Evolutionary conservation across 1,284 basidiomycete genomes (phyloP).

Genomic region (Irpex lacteus): DNA sequence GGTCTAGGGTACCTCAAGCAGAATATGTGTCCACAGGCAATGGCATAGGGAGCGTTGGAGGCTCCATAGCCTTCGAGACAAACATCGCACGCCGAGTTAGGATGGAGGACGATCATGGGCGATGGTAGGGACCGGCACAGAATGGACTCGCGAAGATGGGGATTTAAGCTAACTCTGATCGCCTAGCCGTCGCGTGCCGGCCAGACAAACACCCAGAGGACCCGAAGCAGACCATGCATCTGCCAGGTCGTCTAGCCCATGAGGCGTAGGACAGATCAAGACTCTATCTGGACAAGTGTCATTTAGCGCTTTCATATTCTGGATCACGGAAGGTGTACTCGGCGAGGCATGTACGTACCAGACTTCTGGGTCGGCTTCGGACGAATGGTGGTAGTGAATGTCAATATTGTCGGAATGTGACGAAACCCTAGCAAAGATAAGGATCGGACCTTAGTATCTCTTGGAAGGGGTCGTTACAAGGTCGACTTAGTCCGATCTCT

Average conservation of each 20-base stretch:
- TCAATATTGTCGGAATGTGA: slow-evolving; percentile 10
- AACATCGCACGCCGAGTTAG: slow-evolving; percentile 45
- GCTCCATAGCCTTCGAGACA: slow-evolving; percentile 43
- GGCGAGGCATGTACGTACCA: slow-evolving; percentile 23
- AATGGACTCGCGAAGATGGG: slow-evolving; percentile 20
- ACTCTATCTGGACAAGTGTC: slow-evolving; percentile 21
- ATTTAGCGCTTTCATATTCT: slow-evolving; percentile 18
- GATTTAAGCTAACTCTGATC: slow-evolving; percentile 31
- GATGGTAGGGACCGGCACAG: slow-evolving; percentile 22
- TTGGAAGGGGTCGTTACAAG: slow-evolving; percentile 1
- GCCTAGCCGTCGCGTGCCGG: slow-evolving; percentile 33
- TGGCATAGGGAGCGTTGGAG: slow-evolving; percentile 36
- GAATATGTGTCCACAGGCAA: slow-evolving; percentile 45
- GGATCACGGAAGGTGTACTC: slow-evolving; percentile 17
- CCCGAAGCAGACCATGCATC: slow-evolving; percentile 23
- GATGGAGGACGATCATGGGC: slow-evolving; percentile 43
- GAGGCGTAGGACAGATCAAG: slow-evolving; percentile 28
- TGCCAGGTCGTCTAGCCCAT: slow-evolving; percentile 17
- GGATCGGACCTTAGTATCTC: slow-evolving; percentile 16
- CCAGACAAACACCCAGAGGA: slow-evolving; percentile 24
- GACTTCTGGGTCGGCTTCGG: slow-evolving; percentile 19
- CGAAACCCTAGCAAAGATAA: slow-evolving; percentile 16
- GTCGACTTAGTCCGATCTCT: neutral
- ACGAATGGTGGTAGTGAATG: slow-evolving; percentile 6
- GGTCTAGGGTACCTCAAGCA: slow-evolving; percentile 26